Evolutionary conservation across 768 basidiomycete species (phyloP).

Genomic region (Boletus pseudo-olivaceus): DNA sequence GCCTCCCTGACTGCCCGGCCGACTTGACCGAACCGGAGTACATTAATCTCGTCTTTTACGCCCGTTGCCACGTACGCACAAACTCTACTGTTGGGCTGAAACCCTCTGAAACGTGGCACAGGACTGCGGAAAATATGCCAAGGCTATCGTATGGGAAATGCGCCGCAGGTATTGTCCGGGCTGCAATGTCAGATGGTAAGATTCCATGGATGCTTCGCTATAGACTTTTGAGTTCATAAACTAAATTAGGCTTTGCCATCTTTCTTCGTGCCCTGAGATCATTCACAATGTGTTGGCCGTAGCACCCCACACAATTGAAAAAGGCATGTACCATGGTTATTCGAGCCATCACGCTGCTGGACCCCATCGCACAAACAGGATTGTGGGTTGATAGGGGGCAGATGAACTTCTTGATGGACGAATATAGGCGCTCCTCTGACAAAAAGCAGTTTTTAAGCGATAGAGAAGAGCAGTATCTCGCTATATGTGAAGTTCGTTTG

Average conservation of each 20-base stretch:
- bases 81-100: background rate
- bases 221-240: background rate
- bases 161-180: slow-evolving; percentile 11
- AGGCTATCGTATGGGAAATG: slow-evolving; percentile 6
- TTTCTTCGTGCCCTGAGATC: background rate
- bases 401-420: slow-evolving; percentile 6
- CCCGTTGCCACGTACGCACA: slow-evolving; percentile 21
- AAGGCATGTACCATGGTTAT: background rate
- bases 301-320: background rate
- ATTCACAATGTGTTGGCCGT: background rate
- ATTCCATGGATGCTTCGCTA: background rate
- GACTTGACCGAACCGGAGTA: slow-evolving; percentile 46
- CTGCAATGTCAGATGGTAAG: slow-evolving; percentile 3
- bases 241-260: background rate
- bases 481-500: background rate
- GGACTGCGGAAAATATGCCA: slow-evolving; percentile 7
- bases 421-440: background rate
- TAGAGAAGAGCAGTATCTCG: background rate
- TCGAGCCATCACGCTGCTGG: background rate
- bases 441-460: slow-evolving; percentile 1
- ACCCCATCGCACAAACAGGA: background rate
- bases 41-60: slow-evolving; percentile 38
- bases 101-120: background rate
- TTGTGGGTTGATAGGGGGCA: slow-evolving; percentile 9
- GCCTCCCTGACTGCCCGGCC: slow-evolving; percentile 40